Conservation (phyloP, 768 basidiomycete genomes). For the Leucosporidium creatinivorum region DNA sequence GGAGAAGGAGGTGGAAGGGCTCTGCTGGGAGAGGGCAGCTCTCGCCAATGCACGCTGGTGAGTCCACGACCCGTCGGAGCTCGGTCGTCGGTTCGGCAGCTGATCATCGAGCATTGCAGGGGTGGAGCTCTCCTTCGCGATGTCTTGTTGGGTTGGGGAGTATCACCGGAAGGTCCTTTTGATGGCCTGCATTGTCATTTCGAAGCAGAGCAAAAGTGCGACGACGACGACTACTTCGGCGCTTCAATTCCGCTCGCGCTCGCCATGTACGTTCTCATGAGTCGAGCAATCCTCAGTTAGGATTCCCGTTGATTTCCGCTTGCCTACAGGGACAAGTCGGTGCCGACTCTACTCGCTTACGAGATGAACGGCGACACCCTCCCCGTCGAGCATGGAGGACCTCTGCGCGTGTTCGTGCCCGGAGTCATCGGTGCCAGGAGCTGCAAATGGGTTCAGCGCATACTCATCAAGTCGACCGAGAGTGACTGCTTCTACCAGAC, state of each 20-base stretch:
- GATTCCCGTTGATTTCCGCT: neutral
- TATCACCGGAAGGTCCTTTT: neutral
- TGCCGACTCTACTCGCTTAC: slow-evolving; percentile 30
- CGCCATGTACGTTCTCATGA: slow-evolving; percentile 11
- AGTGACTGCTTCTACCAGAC: slow-evolving; percentile 13
- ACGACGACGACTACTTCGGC: slow-evolving; percentile 19
- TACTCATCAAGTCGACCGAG: slow-evolving; percentile 43
- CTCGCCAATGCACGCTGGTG: neutral
- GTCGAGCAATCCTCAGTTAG: no score
- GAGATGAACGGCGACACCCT: slow-evolving; percentile 23
- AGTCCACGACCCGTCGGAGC: neutral
- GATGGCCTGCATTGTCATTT: slow-evolving; percentile 21
- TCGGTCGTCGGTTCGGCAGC: neutral
- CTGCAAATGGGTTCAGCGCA: slow-evolving; percentile 68
- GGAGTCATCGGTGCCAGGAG: slow-evolving; percentile 63
- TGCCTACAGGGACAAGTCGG: slow-evolving; percentile 3
- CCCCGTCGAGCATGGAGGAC: slow-evolving; percentile 26
- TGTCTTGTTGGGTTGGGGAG: neutral
- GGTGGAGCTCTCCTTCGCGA: slow-evolving; percentile 4
- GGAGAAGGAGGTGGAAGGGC: slow-evolving; percentile 21
- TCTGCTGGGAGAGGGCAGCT: slow-evolving; percentile 12
- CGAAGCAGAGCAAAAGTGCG: slow-evolving; percentile 10
- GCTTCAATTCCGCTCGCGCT: slow-evolving; percentile 13
- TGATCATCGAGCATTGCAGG: neutral
- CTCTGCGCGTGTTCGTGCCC: slow-evolving; percentile 46